Conservation (phyloP, 2,329 filamentous ascomycete genomes). For the Plenodomus biglobosus region DNA sequence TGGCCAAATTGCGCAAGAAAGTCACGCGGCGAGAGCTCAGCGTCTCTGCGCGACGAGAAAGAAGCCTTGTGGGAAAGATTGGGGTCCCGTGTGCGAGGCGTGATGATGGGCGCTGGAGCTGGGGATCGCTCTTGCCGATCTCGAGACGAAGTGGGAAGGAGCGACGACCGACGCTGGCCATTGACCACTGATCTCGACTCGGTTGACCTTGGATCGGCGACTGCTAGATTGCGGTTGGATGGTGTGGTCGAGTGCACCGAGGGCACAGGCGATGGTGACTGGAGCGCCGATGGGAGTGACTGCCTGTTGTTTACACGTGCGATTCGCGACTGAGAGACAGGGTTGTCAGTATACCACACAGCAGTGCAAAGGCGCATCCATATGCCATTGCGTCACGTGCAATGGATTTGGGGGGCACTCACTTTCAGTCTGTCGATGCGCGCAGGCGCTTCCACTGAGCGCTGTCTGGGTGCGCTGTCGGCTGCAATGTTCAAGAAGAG, state of each 20-base stretch:
- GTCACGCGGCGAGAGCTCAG: constrained; percentile 39
- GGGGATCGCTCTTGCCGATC: constrained; percentile 31
- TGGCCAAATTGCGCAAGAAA: constrained; percentile 35
- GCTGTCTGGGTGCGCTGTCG: constrained; percentile 35
- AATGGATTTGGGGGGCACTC: constrained; percentile 15
- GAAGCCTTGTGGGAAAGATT: constrained; percentile 37
- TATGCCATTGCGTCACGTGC: not conserved
- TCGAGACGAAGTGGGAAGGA: constrained; percentile 34
- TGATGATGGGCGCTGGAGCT: constrained; percentile 17
- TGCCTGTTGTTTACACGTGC: constrained; percentile 40
- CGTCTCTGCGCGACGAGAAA: constrained; percentile 30
- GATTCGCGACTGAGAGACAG: constrained; percentile 43
- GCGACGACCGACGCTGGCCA: constrained; percentile 36
- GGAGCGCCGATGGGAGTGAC: constrained; percentile 36
- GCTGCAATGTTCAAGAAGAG: constrained; percentile 48
- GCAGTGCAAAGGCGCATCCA: not conserved
- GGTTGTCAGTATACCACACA: constrained; percentile 14
- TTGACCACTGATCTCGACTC: not conserved
- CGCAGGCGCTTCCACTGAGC: constrained; percentile 26
- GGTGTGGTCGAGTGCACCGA: constrained; percentile 30
- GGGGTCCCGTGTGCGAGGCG: constrained; percentile 26
- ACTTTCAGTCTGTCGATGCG: constrained; percentile 38
- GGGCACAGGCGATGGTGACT: constrained; percentile 29
- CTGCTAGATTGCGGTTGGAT: constrained; percentile 30
- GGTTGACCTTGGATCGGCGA: constrained; percentile 28